phyloP scores from a whole-genome alignment of 2,329 filamentous ascomycete species.

The Periconia sp. region DNA sequence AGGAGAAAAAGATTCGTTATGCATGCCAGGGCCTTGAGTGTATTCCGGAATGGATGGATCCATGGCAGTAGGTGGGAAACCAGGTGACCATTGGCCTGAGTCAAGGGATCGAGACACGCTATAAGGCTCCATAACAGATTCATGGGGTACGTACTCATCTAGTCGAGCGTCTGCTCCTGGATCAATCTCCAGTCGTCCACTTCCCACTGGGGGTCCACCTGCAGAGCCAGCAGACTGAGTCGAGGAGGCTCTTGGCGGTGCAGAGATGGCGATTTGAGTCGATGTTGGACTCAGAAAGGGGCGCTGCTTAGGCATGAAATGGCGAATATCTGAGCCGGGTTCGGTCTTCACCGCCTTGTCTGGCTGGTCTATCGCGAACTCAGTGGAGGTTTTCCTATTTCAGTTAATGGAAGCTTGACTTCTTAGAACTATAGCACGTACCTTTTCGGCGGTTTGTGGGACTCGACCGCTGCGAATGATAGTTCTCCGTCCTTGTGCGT shows the following conservation, averaged over 20 bases:
- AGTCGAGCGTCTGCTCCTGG: neutral
- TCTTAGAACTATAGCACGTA: neutral
- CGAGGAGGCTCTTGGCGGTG: neutral
- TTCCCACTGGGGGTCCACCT: neutral
- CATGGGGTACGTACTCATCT: conserved; percentile 11
- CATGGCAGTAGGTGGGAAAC: neutral
- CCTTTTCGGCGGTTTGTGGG: conserved; percentile 3
- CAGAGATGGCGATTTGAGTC: neutral
- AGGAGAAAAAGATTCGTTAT: neutral
- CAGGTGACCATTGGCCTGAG: conserved; percentile 6
- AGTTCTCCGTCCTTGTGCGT: conserved; percentile 11
- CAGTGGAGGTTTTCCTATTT: neutral
- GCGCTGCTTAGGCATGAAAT: neutral
- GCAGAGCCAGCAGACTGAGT: neutral
- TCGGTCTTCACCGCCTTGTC: conserved; percentile 9
- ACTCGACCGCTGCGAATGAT: neutral
- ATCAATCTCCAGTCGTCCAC: neutral
- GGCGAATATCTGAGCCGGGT: conserved; percentile 3
- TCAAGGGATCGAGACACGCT: neutral
- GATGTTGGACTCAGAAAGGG: no score
- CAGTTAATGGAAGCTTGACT: neutral
- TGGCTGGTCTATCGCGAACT: neutral
- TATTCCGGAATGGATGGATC: neutral
- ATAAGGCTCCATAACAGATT: conserved; percentile 1
- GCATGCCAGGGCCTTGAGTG: neutral